Evolutionary conservation across 1,284 basidiomycete genomes (phyloP).

Genomic region (Boletus semigastroideus): DNA sequence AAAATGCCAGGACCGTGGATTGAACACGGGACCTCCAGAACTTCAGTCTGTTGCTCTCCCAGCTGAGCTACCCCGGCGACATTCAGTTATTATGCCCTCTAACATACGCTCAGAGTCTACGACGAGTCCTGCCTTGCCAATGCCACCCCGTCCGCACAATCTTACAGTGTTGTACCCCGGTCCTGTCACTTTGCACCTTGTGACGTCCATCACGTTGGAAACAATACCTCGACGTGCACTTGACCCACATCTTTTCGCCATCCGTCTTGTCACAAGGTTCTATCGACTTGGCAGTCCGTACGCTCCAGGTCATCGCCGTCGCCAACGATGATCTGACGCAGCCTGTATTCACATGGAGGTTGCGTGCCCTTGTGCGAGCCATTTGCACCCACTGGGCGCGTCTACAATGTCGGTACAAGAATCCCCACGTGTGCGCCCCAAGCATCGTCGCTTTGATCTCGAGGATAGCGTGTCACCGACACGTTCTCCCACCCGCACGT

Average conservation of each 20-base stretch:
- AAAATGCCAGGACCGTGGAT: constrained; percentile 53
- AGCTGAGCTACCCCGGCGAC: constrained; percentile 59
- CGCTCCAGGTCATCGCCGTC: constrained; percentile 7
- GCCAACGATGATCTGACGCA: constrained; percentile 10
- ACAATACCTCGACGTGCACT: constrained; percentile 12
- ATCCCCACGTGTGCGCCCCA: constrained; percentile 4
- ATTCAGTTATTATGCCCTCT: too few relatives aligned
- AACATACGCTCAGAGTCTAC: background rate
- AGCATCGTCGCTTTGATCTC: constrained; percentile 12
- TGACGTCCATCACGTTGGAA: constrained; percentile 12
- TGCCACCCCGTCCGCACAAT: background rate
- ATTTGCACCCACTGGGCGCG: constrained; percentile 15
- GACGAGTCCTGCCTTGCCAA: constrained; percentile 1
- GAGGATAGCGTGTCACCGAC: background rate
- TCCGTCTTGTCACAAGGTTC: constrained; percentile 4
- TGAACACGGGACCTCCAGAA: constrained; percentile 57
- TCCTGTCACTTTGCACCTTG: constrained; percentile 7
- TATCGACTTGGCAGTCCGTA: constrained; percentile 5
- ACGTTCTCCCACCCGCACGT: background rate
- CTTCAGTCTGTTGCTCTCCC: constrained; percentile 81
- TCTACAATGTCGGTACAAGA: constrained; percentile 9
- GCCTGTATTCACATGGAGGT: background rate
- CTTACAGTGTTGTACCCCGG: background rate
- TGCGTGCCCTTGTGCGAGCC: constrained; percentile 10
- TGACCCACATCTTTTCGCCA: constrained; percentile 13